These are phyloP conservation scores for bread wheat (Triticum aestivum) DNA, from an alignment of 176 grass and related monocot species.

Conservation along the genomic window DNA sequence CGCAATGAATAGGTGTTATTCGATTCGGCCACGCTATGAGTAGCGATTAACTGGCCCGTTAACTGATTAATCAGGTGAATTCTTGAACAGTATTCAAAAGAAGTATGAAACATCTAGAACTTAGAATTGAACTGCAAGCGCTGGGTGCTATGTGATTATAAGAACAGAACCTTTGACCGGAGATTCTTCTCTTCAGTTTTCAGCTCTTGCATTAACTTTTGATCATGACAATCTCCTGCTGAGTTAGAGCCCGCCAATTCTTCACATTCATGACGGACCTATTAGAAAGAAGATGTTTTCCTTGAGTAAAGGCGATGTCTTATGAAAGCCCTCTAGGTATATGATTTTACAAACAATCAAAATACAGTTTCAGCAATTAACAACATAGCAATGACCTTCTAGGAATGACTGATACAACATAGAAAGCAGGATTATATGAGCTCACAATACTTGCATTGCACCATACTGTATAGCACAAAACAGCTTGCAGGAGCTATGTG, in stretches of 20 bases:
- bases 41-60: no score
- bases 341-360: background rate
- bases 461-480: background rate
- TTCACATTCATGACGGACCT: slow-evolving; percentile 79
- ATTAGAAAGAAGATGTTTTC: slow-evolving; percentile 17
- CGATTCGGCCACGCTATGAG: no score
- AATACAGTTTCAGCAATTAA: background rate
- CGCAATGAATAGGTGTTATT: no score
- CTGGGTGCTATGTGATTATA: slow-evolving; percentile 14
- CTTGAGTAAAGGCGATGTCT: background rate
- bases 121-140: slow-evolving; percentile 2
- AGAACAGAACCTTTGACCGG: slow-evolving; percentile 54
- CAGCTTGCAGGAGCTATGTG: background rate
- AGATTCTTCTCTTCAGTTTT: slow-evolving; percentile 52
- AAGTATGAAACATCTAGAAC: background rate
- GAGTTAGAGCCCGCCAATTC: slow-evolving; percentile 53
- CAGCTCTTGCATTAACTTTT: slow-evolving; percentile 59
- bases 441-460: slow-evolving; percentile 1
- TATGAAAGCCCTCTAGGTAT: background rate
- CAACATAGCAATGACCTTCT: background rate
- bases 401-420: background rate
- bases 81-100: background rate
- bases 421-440: background rate
- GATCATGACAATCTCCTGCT: slow-evolving; percentile 37
- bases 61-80: no score